Base-by-base conservation (phyloP, 495 filamentous ascomycete genomes). In the Xylaria acuta region DNA sequence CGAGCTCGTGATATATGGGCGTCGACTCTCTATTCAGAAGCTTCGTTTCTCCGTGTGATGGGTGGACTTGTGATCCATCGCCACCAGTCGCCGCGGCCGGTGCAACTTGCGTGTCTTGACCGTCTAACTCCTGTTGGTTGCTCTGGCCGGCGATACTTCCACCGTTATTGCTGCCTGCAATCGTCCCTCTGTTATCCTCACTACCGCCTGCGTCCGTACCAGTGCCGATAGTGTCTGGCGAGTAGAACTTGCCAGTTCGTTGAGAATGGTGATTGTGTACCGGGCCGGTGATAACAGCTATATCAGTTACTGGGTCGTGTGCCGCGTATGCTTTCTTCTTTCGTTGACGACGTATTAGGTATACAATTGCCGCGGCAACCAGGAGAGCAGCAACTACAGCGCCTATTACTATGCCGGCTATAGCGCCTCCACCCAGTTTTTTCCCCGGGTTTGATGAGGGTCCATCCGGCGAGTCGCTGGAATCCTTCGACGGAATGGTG, bases 321-420 rank as follows among this genome's bases (percentile, higher is more conserved):
- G 62, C 59, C 0, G 73, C 62, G 22, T 59, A 76, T 71, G 1
- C 49, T 67, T 63, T 75, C 73, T 67, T 76, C 64, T 69, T 78
- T 9, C 75, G 75, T 38, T 77, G 75, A 25, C 76, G 76, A 22
- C 75, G 76, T 41, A 78, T 51, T 60, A 76, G 70, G 38, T 73
- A 59, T 49, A 76, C 64, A 9, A 78, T 73, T 25, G 73, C 41
- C 5, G 66, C 74, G 5, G 18, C 67, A 6, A 80, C 11, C 1
- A 83, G 59, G 7, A 77, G 22, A 30, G 51, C 71, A n/a, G 45
- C 56, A 7, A 73, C 68, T 0, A 82, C 41, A n/a, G 68, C 43
- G 2, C 76, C 82, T 25, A 82, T 68, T 1, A 80, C 76, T 40
- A 83, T 82, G 14, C 82, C 82, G 7, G 79, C 80, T 45, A 83